These are phyloP conservation scores for Mycena filopes DNA, from an alignment of 768 basidiomycete species.

Conservation along the genomic window DNA sequence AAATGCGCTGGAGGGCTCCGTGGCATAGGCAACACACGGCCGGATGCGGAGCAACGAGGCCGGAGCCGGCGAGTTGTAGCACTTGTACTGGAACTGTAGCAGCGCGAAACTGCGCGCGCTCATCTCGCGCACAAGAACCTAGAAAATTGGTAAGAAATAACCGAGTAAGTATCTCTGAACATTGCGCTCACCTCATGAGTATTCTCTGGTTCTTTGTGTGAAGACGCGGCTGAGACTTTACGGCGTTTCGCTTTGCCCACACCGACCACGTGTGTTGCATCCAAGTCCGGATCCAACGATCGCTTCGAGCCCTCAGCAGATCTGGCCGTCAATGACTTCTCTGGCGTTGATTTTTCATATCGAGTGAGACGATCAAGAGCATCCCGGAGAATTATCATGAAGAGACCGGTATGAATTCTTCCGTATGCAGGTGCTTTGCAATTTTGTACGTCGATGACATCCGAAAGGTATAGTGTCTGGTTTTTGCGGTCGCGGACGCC, in stretches of 20 bases:
- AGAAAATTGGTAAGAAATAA: too few relatives aligned
- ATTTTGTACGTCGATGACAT: slow-evolving; percentile 3
- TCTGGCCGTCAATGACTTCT: too few relatives aligned
- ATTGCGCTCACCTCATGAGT: too few relatives aligned
- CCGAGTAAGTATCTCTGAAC: too few relatives aligned
- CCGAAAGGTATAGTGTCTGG: slow-evolving; percentile 27
- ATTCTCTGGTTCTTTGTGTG: too few relatives aligned
- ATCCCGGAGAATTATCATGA: neutral
- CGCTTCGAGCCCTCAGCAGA: too few relatives aligned
- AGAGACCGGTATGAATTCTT: neutral
- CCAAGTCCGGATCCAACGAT: too few relatives aligned
- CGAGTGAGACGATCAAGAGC: neutral
- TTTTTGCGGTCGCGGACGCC: slow-evolving; percentile 30
- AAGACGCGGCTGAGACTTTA: too few relatives aligned
- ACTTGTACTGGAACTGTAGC: neutral
- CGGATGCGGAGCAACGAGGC: neutral
- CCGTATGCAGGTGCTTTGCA: neutral
- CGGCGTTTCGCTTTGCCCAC: too few relatives aligned
- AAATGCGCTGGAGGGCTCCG: neutral
- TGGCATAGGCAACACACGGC: neutral
- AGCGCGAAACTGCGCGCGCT: neutral
- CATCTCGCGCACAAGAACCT: too few relatives aligned
- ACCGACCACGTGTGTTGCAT: too few relatives aligned
- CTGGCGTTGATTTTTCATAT: too few relatives aligned
- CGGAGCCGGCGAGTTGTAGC: neutral